Evolutionary conservation across 306 rosid genomes (phyloP), one percentile per base, ranked within the genome.

Genomic region (Medicago arabica): DNA sequence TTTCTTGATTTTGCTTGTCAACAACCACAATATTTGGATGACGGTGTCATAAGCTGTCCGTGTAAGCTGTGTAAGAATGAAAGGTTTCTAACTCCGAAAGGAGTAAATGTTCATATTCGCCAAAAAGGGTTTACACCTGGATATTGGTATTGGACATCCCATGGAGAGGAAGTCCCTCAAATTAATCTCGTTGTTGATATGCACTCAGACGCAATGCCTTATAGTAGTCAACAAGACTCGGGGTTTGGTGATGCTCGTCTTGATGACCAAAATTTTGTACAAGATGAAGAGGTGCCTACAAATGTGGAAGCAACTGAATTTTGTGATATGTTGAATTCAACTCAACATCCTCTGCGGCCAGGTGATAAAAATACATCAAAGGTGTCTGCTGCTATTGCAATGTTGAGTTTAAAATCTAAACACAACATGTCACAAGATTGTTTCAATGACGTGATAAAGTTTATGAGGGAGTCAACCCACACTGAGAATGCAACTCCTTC

Each of bases 51-150:
- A 62, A 75, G 8, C 7, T 75, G 79, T 36, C 71, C 71, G 0
- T 75, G 79, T 75, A 49, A 8, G 8, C 8, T 34, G 8, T 75
- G 79, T 34, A 75, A 75, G 49, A 75, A 75, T 75, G 64, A 14
- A 11, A 36, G 12, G 17, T 25, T 9, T n/a, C 25, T 49, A 63
- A 16, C 63, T 41, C 71, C 2, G 0, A 43, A 47, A 2, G 62
- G 6, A 36, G 79, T 75, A 9, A 75, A 75, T 63, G 40, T 2
- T 75, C 79, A 62, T 53, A 19, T 75, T 49, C 50, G 16, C 8
- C 19, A 75, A 10, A 36, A 63, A 34, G 64, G 71, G 40, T 75
- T 75, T 75, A 49, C 41, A 13, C 64, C 63, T 2, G 46, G 25
- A 17, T 75, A 75, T 75, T 75, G 50, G 51, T 49, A 17, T 63